These are phyloP conservation scores for Coemansia sp. DNA, from an alignment of 192 early-diverging fungal species.

Conservation along the genomic window DNA sequence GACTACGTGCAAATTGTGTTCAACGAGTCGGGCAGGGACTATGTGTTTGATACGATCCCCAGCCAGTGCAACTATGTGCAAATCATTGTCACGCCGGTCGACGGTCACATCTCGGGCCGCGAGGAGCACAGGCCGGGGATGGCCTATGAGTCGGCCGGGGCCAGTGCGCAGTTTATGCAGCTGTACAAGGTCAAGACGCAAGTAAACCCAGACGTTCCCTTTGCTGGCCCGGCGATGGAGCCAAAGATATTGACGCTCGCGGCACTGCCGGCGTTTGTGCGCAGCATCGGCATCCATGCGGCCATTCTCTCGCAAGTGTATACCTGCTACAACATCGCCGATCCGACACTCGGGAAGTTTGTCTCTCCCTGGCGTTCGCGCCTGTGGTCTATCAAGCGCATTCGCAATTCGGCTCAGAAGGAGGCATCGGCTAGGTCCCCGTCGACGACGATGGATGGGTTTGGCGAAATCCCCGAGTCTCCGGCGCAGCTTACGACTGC, in stretches of 20 bases:
- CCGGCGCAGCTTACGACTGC: constrained; percentile 28
- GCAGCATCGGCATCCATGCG: constrained; percentile 80
- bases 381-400: constrained; percentile 85
- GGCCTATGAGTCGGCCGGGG: constrained; percentile 3
- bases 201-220: constrained; percentile 73
- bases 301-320: constrained; percentile 90
- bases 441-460: constrained; percentile 2
- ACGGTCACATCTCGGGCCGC: constrained; percentile 59
- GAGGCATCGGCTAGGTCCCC: constrained; percentile 6
- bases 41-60: constrained; percentile 85
- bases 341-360: constrained; percentile 59
- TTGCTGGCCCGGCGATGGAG: constrained; percentile 74
- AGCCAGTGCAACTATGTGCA: constrained; percentile 96
- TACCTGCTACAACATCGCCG: constrained; percentile 59
- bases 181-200: constrained; percentile 66
- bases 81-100: constrained; percentile 87
- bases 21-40: constrained; percentile 82
- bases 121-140: constrained; percentile 54
- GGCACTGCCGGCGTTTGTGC: constrained; percentile 75
- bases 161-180: constrained; percentile 9
- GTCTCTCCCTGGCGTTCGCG: constrained; percentile 87
- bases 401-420: constrained; percentile 39
- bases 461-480: constrained; percentile 29
- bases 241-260: constrained; percentile 79
- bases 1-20: constrained; percentile 94